phyloP scores from a whole-genome alignment of 2,329 filamentous ascomycete species.

The Bipolaris sorokiniana region DNA sequence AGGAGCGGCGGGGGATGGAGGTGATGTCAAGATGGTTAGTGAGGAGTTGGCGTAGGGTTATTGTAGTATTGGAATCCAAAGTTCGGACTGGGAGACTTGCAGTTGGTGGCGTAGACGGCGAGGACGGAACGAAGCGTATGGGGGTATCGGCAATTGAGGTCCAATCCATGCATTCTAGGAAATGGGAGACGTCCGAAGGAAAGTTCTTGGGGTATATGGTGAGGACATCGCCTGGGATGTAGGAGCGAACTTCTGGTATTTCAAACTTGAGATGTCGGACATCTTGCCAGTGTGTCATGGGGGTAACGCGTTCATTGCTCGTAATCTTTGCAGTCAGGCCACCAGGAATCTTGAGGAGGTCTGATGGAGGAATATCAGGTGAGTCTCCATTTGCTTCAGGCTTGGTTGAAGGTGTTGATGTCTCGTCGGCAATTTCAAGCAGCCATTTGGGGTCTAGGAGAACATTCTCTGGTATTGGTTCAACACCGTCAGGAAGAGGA shows the following conservation, averaged over 20 bases:
- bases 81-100: slow-evolving; percentile 49
- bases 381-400: slow-evolving; percentile 7
- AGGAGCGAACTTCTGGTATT: slow-evolving; percentile 53
- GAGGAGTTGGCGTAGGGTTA: slow-evolving; percentile 77
- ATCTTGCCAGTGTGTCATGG: slow-evolving; percentile 85
- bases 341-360: slow-evolving; percentile 64
- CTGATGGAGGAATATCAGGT: slow-evolving; percentile 45
- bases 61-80: slow-evolving; percentile 46
- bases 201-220: slow-evolving; percentile 89
- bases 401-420: slow-evolving; percentile 3
- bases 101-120: slow-evolving; percentile 41
- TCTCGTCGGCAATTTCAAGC: slow-evolving; percentile 52
- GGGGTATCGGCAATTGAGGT: slow-evolving; percentile 70
- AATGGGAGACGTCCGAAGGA: slow-evolving; percentile 74
- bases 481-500: slow-evolving; percentile 70
- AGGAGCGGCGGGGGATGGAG: slow-evolving; percentile 83
- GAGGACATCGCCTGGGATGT: slow-evolving; percentile 77
- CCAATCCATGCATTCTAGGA: slow-evolving; percentile 85
- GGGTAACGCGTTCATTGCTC: slow-evolving; percentile 76
- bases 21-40: slow-evolving; percentile 87
- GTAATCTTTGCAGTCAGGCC: slow-evolving; percentile 64
- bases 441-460: slow-evolving; percentile 78
- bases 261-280: slow-evolving; percentile 78
- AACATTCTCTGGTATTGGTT: slow-evolving; percentile 74
- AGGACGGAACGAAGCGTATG: slow-evolving; percentile 60